Conservation (phyloP, 768 basidiomycete genomes). For the Boletus pseudopeckii region DNA sequence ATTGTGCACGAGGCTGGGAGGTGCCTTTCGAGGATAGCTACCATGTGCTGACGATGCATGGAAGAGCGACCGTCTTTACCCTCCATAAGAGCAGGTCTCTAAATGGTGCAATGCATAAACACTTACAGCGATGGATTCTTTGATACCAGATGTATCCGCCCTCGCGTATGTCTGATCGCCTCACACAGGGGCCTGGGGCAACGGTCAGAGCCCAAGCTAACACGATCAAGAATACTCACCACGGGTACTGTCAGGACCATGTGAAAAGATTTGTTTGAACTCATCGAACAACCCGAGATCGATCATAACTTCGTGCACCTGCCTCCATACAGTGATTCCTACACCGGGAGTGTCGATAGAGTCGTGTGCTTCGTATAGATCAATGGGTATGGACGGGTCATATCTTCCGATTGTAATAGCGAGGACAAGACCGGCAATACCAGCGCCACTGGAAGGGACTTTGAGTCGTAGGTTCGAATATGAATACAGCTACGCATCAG, state of each 20-base stretch:
- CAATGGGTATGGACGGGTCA: slow-evolving; percentile 32
- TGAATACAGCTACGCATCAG: slow-evolving; percentile 8
- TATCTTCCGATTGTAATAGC: slow-evolving; percentile 35
- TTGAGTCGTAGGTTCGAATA: not conserved
- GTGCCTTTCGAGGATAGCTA: slow-evolving; percentile 15
- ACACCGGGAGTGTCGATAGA: slow-evolving; percentile 38
- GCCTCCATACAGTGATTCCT: slow-evolving; percentile 43
- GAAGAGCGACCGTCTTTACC: not conserved
- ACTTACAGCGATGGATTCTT: slow-evolving; percentile 17
- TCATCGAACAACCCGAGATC: slow-evolving; percentile 41
- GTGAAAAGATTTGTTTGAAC: slow-evolving; percentile 14
- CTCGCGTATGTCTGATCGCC: slow-evolving; percentile 30
- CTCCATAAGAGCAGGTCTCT: not conserved
- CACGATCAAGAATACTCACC: slow-evolving; percentile 10
- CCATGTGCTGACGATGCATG: slow-evolving; percentile 26
- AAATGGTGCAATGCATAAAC: no score
- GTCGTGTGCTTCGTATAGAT: slow-evolving; percentile 45
- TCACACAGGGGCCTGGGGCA: slow-evolving; percentile 3
- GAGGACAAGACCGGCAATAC: slow-evolving; percentile 44
- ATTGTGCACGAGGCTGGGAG: slow-evolving; percentile 20
- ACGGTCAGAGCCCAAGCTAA: slow-evolving; percentile 19
- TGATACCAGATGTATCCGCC: slow-evolving; percentile 32
- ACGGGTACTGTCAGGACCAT: slow-evolving; percentile 4
- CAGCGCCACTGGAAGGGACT: slow-evolving; percentile 32
- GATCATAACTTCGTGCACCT: slow-evolving; percentile 43